Conservation (phyloP, 2,329 filamentous ascomycete species). For the Botrytis fabae region DNA sequence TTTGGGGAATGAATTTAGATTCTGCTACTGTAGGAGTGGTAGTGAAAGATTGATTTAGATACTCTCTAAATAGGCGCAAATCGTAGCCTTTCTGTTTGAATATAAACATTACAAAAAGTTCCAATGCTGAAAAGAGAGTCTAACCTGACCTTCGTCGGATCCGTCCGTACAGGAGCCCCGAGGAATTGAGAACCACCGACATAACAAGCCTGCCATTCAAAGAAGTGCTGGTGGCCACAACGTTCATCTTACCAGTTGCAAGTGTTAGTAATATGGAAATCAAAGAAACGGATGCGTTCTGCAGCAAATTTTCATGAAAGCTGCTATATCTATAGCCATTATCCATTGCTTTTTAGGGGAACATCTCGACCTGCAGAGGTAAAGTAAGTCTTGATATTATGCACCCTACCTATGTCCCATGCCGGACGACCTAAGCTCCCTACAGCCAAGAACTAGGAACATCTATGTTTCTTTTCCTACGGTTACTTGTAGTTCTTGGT, state of each 20-base stretch:
- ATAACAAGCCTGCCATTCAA: background rate
- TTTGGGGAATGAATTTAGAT: background rate
- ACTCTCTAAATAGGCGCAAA: background rate
- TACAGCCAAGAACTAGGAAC: background rate
- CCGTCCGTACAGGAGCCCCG: too few relatives aligned
- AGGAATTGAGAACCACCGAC: background rate
- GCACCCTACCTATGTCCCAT: background rate
- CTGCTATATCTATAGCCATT: background rate
- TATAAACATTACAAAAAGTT: background rate
- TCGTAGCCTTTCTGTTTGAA: background rate
- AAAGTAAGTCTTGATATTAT: background rate
- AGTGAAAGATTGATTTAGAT: background rate
- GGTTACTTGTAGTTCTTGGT: background rate
- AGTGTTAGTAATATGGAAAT: background rate
- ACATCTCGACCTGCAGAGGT: background rate
- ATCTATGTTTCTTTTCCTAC: background rate
- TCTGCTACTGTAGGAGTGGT: background rate
- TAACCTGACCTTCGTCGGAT: background rate
- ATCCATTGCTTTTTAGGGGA: background rate
- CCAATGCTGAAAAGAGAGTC: background rate
- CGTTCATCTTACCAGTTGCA: background rate
- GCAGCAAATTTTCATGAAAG: background rate
- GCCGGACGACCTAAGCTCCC: background rate
- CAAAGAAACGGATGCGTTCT: background rate
- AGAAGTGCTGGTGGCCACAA: background rate